Conservation (phyloP, 176 grass and related monocot genomes). For the barley (Hordeum vulgare) region MorexV3_pseudomolecules_assembly NC_058519.1:127667985-127668484, state of each 20-base stretch:
- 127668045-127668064: background rate
- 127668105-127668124: background rate
- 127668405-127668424: background rate
- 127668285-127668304: background rate
- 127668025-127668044: background rate
- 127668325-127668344: background rate
- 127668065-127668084: background rate
- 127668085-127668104: background rate
- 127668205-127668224: background rate
- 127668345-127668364: background rate
- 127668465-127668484: slow-evolving; percentile 4
- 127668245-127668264: background rate
- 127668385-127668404: background rate
- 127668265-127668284: background rate
- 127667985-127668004: no score
- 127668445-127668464: background rate
- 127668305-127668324: slow-evolving; percentile 8
- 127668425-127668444: background rate
- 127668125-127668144: background rate
- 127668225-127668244: no score
- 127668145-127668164: background rate
- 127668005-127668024: background rate
- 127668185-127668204: background rate
- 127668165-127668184: background rate
- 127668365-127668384: background rate